Evolutionary conservation across 31 red algal species (phyloP).

Genomic region (Endocladia muricata): DNA sequence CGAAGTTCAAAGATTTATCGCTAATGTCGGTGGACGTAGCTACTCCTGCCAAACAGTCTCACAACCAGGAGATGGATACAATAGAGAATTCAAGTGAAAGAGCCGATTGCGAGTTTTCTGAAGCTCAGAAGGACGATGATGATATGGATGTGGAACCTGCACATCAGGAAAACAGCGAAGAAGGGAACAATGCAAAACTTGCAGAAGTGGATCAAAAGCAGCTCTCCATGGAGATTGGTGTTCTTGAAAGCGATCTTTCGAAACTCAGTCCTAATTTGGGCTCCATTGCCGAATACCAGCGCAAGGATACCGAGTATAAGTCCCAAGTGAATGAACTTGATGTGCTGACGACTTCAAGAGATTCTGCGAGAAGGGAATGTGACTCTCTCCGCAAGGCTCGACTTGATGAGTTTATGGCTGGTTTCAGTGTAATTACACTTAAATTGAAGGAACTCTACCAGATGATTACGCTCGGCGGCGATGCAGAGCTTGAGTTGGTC

Average conservation of each 20-base stretch:
- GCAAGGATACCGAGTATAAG: conserved; percentile 75
- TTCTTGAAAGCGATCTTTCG: conserved; percentile 66
- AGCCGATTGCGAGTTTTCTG: background rate
- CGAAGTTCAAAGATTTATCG: conserved; percentile 37
- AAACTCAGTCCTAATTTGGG: conserved; percentile 66
- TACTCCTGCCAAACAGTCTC: background rate
- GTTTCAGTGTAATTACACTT: conserved; percentile 72
- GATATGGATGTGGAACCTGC: background rate
- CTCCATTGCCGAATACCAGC: conserved; percentile 60
- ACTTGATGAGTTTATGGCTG: conserved; percentile 85
- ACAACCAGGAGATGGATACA: conserved; percentile 9
- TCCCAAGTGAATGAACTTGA: conserved; percentile 73
- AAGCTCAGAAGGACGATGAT: background rate
- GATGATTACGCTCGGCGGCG: conserved; percentile 95
- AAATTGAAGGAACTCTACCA: conserved; percentile 96
- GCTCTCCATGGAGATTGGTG: conserved; percentile 43
- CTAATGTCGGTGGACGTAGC: conserved; percentile 19
- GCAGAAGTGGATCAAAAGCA: conserved; percentile 31
- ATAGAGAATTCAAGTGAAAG: conserved; percentile 16
- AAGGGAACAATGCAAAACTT: conserved; percentile 14
- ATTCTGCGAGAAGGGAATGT: conserved; percentile 52
- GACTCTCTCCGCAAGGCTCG: conserved; percentile 63
- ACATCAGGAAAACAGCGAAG: background rate
- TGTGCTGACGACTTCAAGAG: conserved; percentile 57
- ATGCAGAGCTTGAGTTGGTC: conserved; percentile 92